Base-by-base conservation (phyloP, 352 stramenopile species). In the Globisporangium alternatum region DNA sequence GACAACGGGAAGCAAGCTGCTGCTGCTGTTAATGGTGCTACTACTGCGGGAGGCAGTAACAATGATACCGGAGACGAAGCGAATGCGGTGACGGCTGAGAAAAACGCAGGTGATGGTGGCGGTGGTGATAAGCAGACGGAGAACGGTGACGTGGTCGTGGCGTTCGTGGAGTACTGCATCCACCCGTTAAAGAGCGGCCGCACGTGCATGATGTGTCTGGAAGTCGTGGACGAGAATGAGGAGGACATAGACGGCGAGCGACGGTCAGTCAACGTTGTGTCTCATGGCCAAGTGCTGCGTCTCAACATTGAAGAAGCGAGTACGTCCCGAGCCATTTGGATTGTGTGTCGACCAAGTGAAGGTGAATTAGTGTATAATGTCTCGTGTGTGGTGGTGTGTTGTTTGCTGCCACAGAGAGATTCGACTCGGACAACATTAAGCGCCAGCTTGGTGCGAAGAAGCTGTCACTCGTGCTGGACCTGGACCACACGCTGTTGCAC, bases 401-500 rank as follows among this genome's bases (percentile, higher is more conserved):
- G 21, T 52, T 22, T 71, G 19, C 15, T 44, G n/a, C 6, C 64
- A n/a, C 62, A 92, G 88, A 93, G 75, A 90, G 91, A 74, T 91
- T 94, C 51, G 86, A 95, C 65, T 84, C 72, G 62, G 82, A 90
- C 57, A 96, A 92, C 59, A 90, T 96, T 30, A 77, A 88, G 49
- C 87, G 91, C 35, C 81, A 99, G 55, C 81, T 95, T 30, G 72
- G 85, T 30, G 71, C 79, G 37, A 94, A 91, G 67, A 98, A 98
- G 67, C 73, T 99, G 22, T 97, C 87, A 43, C 73, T 99, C 13
- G 95, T 99, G 33, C 78, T 99, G 37, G 97, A 99, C 86, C 76
- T 99, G 35, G 97, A 99, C 77, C 96, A 99, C 75, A 99, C 97
- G 3, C 75, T 99, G 49, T 78, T 99, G 6, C 97, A 99, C 77